Conservation (phyloP, 2,329 filamentous ascomycete genomes). For the Penicillium nordicum region DNA sequence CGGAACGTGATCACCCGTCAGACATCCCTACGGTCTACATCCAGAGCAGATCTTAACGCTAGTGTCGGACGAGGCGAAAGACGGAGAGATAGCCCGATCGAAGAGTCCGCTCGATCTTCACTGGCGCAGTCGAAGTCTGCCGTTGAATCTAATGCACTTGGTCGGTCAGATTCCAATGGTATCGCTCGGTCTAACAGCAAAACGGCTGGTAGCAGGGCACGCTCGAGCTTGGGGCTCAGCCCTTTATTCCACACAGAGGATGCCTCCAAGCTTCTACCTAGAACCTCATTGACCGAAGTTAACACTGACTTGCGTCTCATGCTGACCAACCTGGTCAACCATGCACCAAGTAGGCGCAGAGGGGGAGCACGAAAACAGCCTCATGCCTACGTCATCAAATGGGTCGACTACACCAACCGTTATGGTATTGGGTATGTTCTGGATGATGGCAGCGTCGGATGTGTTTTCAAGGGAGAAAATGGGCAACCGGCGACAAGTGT, state of each 20-base stretch:
- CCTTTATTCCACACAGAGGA: slow-evolving; percentile 41
- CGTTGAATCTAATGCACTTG: slow-evolving; percentile 14
- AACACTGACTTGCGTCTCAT: slow-evolving; percentile 40
- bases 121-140: slow-evolving; percentile 14
- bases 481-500: slow-evolving; percentile 45
- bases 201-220: slow-evolving; percentile 26
- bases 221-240: slow-evolving; percentile 36
- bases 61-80: slow-evolving; percentile 9
- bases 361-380: slow-evolving; percentile 28
- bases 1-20: slow-evolving; percentile 10
- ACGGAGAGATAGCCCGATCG: slow-evolving; percentile 11
- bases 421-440: slow-evolving; percentile 52
- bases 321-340: slow-evolving; percentile 36
- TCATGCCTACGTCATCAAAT: slow-evolving; percentile 50
- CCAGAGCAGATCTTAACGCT: slow-evolving; percentile 12
- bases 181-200: slow-evolving; percentile 30
- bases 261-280: slow-evolving; percentile 35
- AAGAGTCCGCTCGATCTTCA: slow-evolving; percentile 5
- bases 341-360: slow-evolving; percentile 32
- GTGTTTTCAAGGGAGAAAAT: slow-evolving; percentile 48
- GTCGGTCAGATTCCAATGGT: slow-evolving; percentile 18
- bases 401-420: slow-evolving; percentile 53
- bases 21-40: slow-evolving; percentile 16
- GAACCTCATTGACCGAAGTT: slow-evolving; percentile 40
- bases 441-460: slow-evolving; percentile 51